Conservation (phyloP, 163 green algal genomes). For the Chlamydomonas reinhardtii region DNA sequence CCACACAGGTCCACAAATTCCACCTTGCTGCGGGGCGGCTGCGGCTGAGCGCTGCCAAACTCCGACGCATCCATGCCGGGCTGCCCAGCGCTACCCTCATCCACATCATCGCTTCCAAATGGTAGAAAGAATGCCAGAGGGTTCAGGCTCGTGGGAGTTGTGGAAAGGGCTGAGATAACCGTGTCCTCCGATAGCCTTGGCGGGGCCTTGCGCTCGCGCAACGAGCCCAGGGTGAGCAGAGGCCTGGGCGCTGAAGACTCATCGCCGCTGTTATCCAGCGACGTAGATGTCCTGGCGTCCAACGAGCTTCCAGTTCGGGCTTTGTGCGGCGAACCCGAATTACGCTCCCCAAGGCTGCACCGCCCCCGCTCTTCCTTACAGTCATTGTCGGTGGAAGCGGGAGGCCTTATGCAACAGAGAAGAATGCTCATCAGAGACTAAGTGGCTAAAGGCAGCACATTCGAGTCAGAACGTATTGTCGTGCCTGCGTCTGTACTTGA, state of each 20-base stretch:
- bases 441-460: no score
- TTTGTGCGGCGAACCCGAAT: neutral
- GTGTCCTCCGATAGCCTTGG: slow-evolving; percentile 23
- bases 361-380: no score
- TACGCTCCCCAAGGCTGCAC: neutral
- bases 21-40: slow-evolving; percentile 10
- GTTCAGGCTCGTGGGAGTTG: slow-evolving; percentile 28
- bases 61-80: neutral
- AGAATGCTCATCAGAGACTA: no score
- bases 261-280: neutral
- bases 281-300: neutral
- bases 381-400: no score
- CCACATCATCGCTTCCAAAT: neutral
- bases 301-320: neutral
- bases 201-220: neutral
- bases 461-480: no score
- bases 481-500: no score
- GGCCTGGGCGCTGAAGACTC: neutral
- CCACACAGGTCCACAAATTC: slow-evolving; percentile 34
- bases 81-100: neutral
- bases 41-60: neutral
- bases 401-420: no score
- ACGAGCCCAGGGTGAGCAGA: neutral
- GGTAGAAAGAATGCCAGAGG: slow-evolving; percentile 21
- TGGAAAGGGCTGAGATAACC: neutral